Evolutionary conservation across 2,329 filamentous ascomycete genomes (phyloP).

Genomic region (Penicillium rolfsii): DNA sequence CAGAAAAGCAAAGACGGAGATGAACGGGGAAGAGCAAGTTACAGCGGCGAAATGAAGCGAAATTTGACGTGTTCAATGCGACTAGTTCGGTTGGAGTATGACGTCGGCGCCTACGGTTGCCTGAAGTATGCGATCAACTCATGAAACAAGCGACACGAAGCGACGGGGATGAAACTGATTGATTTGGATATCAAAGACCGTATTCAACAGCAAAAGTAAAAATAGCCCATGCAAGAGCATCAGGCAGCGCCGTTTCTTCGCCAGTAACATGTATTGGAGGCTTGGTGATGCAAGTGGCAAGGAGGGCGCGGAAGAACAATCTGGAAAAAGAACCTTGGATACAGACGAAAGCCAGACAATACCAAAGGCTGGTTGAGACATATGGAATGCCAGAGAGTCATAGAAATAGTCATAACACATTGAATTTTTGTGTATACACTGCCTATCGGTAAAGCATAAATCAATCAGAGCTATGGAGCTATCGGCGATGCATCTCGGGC

Average conservation of each 20-base stretch:
- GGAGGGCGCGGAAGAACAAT: slow-evolving; percentile 9
- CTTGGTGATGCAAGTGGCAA: slow-evolving; percentile 26
- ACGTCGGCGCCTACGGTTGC: slow-evolving; percentile 12
- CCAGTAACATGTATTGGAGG: slow-evolving; percentile 19
- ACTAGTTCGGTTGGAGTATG: slow-evolving; percentile 2
- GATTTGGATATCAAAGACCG: neutral
- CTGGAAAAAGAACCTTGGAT: too few relatives aligned
- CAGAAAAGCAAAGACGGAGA: neutral
- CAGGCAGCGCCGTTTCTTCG: slow-evolving; percentile 23
- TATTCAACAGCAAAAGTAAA: slow-evolving; percentile 11
- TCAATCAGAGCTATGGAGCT: slow-evolving; percentile 2
- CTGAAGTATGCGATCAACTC: slow-evolving; percentile 4
- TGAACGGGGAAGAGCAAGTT: slow-evolving; percentile 5
- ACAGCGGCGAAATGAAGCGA: neutral
- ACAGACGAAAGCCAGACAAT: neutral
- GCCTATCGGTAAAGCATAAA: neutral
- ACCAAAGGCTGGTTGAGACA: neutral
- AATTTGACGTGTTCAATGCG: slow-evolving; percentile 6
- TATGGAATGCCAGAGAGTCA: neutral
- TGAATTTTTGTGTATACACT: neutral
- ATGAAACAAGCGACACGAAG: slow-evolving; percentile 4
- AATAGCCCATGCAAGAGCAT: slow-evolving; percentile 21
- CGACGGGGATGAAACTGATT: neutral
- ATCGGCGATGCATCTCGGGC: neutral
- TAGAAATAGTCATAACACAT: neutral